Evolutionary conservation across 2,329 filamentous ascomycete genomes (phyloP), one percentile per base, ranked within the genome.

Genomic region (Fusarium bactridioides): DNA sequence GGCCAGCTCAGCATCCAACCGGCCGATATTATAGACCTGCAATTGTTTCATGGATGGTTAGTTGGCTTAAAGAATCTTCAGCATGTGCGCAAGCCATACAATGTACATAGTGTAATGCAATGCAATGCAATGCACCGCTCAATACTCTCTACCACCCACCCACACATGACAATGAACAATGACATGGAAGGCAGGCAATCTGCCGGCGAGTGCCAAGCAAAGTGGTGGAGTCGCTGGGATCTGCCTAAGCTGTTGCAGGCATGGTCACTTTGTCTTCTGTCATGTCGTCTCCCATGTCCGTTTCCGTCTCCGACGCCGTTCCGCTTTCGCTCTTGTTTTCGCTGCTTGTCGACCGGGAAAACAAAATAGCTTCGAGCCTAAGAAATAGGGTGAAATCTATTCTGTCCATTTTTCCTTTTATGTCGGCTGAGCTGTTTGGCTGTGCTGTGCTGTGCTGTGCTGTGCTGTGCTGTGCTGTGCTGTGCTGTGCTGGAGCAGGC

Each of bases 161-260:
- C 27, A 47, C 66, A 35, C 58, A 47, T 53, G 57, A 54, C 55
- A 66, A 48, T 27, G n/a, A 25, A 25, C 41, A 58, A 50, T 64
- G 68, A 55, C 68, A 55, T 72, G 31, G 31, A 33, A 33, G 54
- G 59, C 50, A 72, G 37, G 64, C 50, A 72, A 72, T 71, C 69
- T 72, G 59, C 69, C 64, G 64, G 37, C 48, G 29, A 54, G 38
- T 56, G 69, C 69, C 69, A 72, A 72, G 69, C 38, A 59, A 43
- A 31, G 31, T 35, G 35, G 69, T 72, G 69, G 69, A 55, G 69
- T 58, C 59, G 19, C 59, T 56, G 43, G 56, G 64, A 54, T 70
- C 61, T 72, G 45, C 51, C 64, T 55, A 72, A 48, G 64, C 64
- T 57, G 38, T 51, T 68, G 57, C 50, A 63, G 65, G 64, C 23